These are phyloP conservation scores for Thielaviopsis ethacetica DNA, from an alignment of 2,329 filamentous ascomycete genomes.

Conservation along the genomic window DNA sequence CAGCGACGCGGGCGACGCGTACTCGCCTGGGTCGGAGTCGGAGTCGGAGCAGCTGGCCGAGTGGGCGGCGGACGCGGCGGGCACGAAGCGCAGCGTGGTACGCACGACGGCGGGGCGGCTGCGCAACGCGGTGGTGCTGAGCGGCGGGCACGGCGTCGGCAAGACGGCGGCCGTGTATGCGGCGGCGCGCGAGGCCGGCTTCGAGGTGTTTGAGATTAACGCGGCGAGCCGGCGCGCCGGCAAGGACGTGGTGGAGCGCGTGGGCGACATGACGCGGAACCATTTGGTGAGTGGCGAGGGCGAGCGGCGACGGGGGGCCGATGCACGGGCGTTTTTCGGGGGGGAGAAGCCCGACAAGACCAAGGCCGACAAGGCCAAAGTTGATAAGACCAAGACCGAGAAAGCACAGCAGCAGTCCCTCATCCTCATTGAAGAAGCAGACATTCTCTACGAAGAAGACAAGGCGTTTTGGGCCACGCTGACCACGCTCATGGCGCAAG, in stretches of 20 bases:
- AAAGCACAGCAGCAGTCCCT: constrained; percentile 76
- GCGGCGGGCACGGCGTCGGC: constrained; percentile 75
- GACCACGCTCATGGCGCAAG: constrained; percentile 59
- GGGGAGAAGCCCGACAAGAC: constrained; percentile 19
- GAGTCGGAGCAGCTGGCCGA: constrained; percentile 2
- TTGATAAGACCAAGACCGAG: constrained; percentile 18
- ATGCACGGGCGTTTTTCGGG: constrained; percentile 12
- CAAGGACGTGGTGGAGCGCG: constrained; percentile 76
- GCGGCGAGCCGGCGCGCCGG: constrained; percentile 67
- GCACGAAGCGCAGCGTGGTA: constrained; percentile 5
- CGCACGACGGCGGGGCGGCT: constrained; percentile 27
- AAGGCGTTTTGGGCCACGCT: constrained; percentile 87
- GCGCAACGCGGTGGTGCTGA: constrained; percentile 70
- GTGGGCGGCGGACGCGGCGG: constrained; percentile 4
- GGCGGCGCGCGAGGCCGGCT: constrained; percentile 77
- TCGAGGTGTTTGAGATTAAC: constrained; percentile 92
- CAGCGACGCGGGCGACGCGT: constrained; percentile 24
- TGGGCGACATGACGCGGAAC: constrained; percentile 94
- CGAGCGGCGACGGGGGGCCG: constrained; percentile 14
- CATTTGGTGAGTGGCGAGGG: constrained; percentile 53
- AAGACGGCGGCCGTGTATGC: constrained; percentile 90
- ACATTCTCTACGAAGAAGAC: constrained; percentile 88
- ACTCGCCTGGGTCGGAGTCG: neutral
- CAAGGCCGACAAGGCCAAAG: constrained; percentile 14
- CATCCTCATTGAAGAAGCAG: constrained; percentile 86